phyloP scores from a whole-genome alignment of 1,139 yeast genomes.

The Sugiyamaella japonica region DNA sequence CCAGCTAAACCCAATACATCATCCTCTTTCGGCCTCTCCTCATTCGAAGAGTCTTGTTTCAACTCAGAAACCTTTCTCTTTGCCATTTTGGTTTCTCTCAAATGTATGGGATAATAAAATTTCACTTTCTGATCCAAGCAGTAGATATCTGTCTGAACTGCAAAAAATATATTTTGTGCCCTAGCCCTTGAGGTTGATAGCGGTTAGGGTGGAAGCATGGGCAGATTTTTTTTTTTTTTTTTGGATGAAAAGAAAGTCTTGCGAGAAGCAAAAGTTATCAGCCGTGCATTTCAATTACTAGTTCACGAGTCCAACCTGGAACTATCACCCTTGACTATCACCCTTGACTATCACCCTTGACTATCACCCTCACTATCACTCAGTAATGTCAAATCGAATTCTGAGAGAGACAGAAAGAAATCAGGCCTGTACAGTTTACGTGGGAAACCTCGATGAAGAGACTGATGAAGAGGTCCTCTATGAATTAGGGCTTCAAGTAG shows the following conservation, averaged over 20 bases:
- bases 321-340: too few relatives aligned
- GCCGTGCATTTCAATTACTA: background rate
- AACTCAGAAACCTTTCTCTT: conserved; percentile 25
- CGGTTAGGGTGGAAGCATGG: conserved; percentile 15
- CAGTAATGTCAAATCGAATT: conserved; percentile 1
- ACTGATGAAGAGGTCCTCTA: conserved; percentile 66
- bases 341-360: background rate
- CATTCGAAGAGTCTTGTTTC: conserved; percentile 12
- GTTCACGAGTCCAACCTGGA: background rate
- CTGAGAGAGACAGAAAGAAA: conserved; percentile 44
- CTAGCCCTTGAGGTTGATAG: conserved; percentile 8
- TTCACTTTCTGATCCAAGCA: background rate
- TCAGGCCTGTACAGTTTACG: conserved; percentile 68
- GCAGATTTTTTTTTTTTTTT: too few relatives aligned
- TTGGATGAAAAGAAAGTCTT: too few relatives aligned
- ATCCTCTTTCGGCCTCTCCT: conserved; percentile 22
- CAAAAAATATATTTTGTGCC: conserved; percentile 5
- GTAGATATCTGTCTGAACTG: background rate
- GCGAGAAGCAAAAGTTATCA: too few relatives aligned
- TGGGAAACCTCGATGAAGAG: conserved; percentile 79
- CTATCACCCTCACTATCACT: background rate
- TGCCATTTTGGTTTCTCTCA: conserved; percentile 18
- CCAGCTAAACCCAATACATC: conserved; percentile 24
- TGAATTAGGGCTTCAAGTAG: conserved; percentile 83
- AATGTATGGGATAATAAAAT: background rate